Evolutionary conservation across 139 green algal species (phyloP), one percentile per base, ranked within the genome.

Genomic region (Auxenochlorella protothecoides): DNA sequence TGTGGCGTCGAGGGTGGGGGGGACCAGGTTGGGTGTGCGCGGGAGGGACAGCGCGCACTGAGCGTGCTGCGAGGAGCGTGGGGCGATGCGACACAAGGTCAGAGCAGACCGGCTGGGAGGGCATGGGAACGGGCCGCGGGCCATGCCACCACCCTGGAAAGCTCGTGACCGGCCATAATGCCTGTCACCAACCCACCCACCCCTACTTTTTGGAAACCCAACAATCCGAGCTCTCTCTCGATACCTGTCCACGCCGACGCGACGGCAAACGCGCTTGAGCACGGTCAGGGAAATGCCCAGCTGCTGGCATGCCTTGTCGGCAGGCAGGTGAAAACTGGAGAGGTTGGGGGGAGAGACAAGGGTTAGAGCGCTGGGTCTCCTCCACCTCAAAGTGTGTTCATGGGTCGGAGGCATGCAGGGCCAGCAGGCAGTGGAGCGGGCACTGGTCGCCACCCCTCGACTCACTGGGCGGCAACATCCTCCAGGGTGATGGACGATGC

Each of bases 181-280:
- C 27, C 27, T 44, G 27, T 44, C 27, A 44, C 27, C 27, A 1
- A 44, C 27, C 27, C 27, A 44, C 27, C 27, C 27, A 44, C 27
- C 27, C 27, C 27, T 44, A 1, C 1, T 44, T 44, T 44, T 1
- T 44, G 27, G 27, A 44, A 53, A 60, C 14, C 71, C 54, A 3
- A 8, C 6, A 15, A 8, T 14, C 6, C 5, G n/a, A 13, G 10
- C 9, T 12, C 68, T 27, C 6, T 63, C 7, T 9, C 5, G 12
- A n/a, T 53, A 77, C 73, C 73, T 69, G 5, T 44, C 52, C 67
- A 84, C 74, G 54, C 72, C 72, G 60, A 79, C 53, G 65, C 76
- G 65, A 12, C 79, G 63, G 27, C 75, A 80, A 3, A 77, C n/a
- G 55, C 79, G 61, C 66, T 84, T 84, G n/a, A 84, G 76, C 59